Base-by-base conservation (phyloP, 2,329 filamentous ascomycete genomes). In the Septoria linicola region DNA sequence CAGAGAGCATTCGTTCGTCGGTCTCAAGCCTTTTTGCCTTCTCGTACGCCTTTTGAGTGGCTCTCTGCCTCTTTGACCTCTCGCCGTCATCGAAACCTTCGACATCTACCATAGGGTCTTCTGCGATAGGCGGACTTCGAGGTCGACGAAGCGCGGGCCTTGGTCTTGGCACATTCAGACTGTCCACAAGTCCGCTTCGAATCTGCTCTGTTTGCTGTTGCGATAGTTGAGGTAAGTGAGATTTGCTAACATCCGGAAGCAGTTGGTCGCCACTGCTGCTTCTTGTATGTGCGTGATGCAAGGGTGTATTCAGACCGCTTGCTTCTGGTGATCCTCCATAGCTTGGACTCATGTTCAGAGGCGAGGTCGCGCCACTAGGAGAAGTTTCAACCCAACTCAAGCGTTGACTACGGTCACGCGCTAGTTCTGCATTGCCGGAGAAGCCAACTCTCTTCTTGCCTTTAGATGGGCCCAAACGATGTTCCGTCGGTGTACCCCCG, bases 11-110 rank as follows among this genome's bases (percentile, higher is more conserved):
- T 20, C 60, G 57, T 45, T 68, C 62, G 20, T 63, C 61, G 1
- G 54, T 51, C 45, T 69, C 66, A 17, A 68, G 53, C 4, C 60
- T 60, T 50, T 68, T 70, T n/a, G 62, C 68, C 36, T 66, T 57
- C 41, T 70, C 66, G 25, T 66, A 64, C 7, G 68, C 67, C 39
- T 66, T 61, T 8, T 57, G 56, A 7, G 63, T 64, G 14, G 63
- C 59, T n/a, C 49, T 49, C 30, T 60, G 54, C 17, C 63, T 56
- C 23, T 56, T 48, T 8, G 56, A 53, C 32, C 56, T 53, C 25
- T 53, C 40, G 6, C 53, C 58, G 30, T 60, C 57, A 36, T 62
- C 58, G 20, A 62, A 58, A 7, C 54, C 58, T 23, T 66, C 45
- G n/a, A 63, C 58, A 17, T 59, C 55, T 30, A 56, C 54, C 10